Percentiles rank a stretch among this genome's conserved stretches.
Evolutionary conservation across 768 basidiomycete species (phyloP).

Genomic region (Leucogyrophana mollusca): DNA sequence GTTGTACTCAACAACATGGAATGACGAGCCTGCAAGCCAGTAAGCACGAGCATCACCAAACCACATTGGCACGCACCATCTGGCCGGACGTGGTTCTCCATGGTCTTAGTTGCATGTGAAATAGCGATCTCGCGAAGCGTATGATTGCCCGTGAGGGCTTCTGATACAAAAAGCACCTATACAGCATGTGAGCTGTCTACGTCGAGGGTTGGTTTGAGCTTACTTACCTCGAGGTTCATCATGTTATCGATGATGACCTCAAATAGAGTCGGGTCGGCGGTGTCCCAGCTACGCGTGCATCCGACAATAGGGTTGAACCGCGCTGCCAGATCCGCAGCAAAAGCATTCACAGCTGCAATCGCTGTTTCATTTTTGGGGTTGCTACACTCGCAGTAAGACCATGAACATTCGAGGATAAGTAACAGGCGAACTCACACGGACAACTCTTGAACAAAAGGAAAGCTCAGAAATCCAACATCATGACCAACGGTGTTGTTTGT

Average conservation of each 20-base stretch:
- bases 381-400: constrained; percentile 28
- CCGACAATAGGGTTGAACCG: constrained; percentile 61
- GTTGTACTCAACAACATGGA: constrained; percentile 67
- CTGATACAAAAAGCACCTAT: constrained; percentile 56
- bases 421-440: constrained; percentile 41
- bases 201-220: constrained; percentile 1
- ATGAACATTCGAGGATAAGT: not conserved
- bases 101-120: constrained; percentile 64
- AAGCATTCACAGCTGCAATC: constrained; percentile 51
- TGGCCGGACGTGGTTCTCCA: constrained; percentile 60
- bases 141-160: constrained; percentile 55
- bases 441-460: constrained; percentile 64
- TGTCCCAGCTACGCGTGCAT: constrained; percentile 70
- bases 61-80: constrained; percentile 45
- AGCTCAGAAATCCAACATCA: constrained; percentile 72
- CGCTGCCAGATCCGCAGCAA: constrained; percentile 53
- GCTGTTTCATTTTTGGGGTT: constrained; percentile 59
- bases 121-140: constrained; percentile 61
- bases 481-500: constrained; percentile 51
- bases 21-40: constrained; percentile 25
- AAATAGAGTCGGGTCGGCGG: constrained; percentile 57
- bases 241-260: constrained; percentile 77
- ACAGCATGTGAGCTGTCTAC: constrained; percentile 16
- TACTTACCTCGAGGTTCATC: constrained; percentile 65
- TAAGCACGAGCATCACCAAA: not conserved